Evolutionary conservation across 1,284 basidiomycete species (phyloP), one percentile per base, ranked within the genome.

Genomic region (Puccinia horiana): DNA sequence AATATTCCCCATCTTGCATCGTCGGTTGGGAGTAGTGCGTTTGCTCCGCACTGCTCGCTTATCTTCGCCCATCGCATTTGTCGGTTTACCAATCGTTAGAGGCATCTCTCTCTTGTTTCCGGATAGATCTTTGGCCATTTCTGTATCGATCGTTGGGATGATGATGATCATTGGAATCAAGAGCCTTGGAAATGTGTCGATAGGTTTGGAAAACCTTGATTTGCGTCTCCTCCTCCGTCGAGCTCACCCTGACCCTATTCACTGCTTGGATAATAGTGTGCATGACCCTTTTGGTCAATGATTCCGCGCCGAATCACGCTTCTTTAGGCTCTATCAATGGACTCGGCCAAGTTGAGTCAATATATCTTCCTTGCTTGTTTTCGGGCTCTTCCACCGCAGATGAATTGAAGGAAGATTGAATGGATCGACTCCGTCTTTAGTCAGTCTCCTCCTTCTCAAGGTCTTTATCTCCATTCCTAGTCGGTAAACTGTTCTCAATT

Each of bases 271-370:
- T 47, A 58, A 40, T 37, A 80, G 78, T 72, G 23, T 80, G 78
- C 29, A 72, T 72, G 32, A 72, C 78, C 14, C 49, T 80, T 2
- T 65, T 80, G 42, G 56, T 80, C 29, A 80, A 80, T 54, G 78
- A 63, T 56, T 52, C 78, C 32, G 65, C 78, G 2, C 78, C 78
- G 12, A 80, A 44, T 44, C 47, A 32, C 42, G 65, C 42, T 23
- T 40, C 78, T 44, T 35, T 80, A 11, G 78, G 78, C 54, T 72
- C 78, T 14, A 23, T 80, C 37, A 80, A 80, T 80, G 78, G 78
- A 42, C 56, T 80, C 16, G 78, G 63, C 14, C 78, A 80, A 65
- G 69, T 72, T 65, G 40, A 32, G 78, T 69, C 20, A 23, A 47
- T 26, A n/a, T 16, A 5, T 42, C 37, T 16, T 26, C 37, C 40